Conservation (phyloP, 1,284 basidiomycete genomes). For the Ceratobasidium theobromae region DNA sequence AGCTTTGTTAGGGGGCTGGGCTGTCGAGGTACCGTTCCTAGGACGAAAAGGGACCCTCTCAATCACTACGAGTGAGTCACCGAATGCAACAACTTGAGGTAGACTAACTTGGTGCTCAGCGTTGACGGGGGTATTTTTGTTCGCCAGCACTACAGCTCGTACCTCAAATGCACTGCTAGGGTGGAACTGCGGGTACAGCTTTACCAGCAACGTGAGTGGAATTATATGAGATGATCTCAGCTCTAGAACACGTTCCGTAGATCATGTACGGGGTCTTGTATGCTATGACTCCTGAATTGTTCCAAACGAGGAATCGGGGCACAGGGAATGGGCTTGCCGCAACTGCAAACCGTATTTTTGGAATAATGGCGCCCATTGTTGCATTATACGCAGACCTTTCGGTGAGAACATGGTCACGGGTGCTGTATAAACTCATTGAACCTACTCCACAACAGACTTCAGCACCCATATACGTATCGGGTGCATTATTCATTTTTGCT, state of each 20-base stretch:
- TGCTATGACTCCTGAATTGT: slow-evolving; percentile 56
- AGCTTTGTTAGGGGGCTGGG: slow-evolving; percentile 59
- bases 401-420: background rate
- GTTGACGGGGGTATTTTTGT: slow-evolving; percentile 68
- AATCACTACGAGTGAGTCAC: slow-evolving; percentile 53
- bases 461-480: slow-evolving; percentile 71
- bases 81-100: background rate
- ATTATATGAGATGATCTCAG: background rate
- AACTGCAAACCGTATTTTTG: slow-evolving; percentile 62
- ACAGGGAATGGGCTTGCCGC: slow-evolving; percentile 69
- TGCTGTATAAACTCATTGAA: background rate
- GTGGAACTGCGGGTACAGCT: slow-evolving; percentile 71
- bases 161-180: slow-evolving; percentile 64
- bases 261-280: slow-evolving; percentile 76
- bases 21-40: slow-evolving; percentile 59
- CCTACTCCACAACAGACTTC: slow-evolving; percentile 45
- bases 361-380: slow-evolving; percentile 67
- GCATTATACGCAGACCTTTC: slow-evolving; percentile 61
- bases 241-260: slow-evolving; percentile 43
- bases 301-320: slow-evolving; percentile 69
- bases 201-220: slow-evolving; percentile 57
- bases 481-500: slow-evolving; percentile 61
- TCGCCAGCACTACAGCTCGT: slow-evolving; percentile 65
- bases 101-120: slow-evolving; percentile 41
- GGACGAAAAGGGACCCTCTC: slow-evolving; percentile 66